Percentiles rank a stretch among this genome's conserved stretches.
phyloP scores from a whole-genome alignment of 2,329 filamentous ascomycete genomes.

The Raffaelea deltoideospora region DNA sequence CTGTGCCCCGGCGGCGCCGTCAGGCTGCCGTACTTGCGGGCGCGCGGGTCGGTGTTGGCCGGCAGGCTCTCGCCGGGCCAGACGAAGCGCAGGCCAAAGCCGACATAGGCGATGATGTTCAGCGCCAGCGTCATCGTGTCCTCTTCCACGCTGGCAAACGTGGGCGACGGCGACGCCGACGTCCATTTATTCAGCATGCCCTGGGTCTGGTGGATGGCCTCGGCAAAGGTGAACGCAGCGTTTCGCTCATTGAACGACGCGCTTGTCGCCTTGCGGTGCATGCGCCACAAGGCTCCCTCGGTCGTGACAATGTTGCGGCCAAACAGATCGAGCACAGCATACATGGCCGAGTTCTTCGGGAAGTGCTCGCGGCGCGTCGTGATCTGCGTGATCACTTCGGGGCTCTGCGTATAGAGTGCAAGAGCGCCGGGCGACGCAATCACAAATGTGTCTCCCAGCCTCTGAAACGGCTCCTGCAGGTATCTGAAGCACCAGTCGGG shows the following conservation, averaged over 20 bases:
- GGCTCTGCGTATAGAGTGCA: conserved; percentile 42
- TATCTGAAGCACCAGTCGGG: conserved; percentile 45
- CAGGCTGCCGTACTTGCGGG: conserved; percentile 32
- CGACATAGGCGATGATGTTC: conserved; percentile 49
- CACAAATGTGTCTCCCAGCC: conserved; percentile 48
- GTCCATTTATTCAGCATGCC: conserved; percentile 44
- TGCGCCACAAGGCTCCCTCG: conserved; percentile 54
- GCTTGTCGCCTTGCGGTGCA: conserved; percentile 57
- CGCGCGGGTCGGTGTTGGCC: conserved; percentile 24
- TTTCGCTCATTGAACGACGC: conserved; percentile 67
- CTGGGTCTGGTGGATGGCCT: conserved; percentile 47
- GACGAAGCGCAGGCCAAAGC: conserved; percentile 48
- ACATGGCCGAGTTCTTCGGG: conserved; percentile 49
- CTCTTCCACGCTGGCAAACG: conserved; percentile 39
- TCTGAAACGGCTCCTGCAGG: conserved; percentile 41
- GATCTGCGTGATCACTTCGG: conserved; percentile 52
- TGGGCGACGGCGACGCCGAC: conserved; percentile 21
- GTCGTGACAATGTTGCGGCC: conserved; percentile 58
- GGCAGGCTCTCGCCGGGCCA: conserved; percentile 47
- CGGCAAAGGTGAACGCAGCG: conserved; percentile 46
- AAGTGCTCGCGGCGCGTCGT: conserved; percentile 53
- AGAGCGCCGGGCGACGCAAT: conserved; percentile 42
- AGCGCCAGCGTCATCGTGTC: conserved; percentile 50
- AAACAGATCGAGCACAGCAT: conserved; percentile 46
- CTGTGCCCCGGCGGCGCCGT: conserved; percentile 36